These are phyloP conservation scores for Paraphoma chrysanthemicola DNA, from an alignment of 2,329 filamentous ascomycete genomes.

Conservation along the genomic window DNA sequence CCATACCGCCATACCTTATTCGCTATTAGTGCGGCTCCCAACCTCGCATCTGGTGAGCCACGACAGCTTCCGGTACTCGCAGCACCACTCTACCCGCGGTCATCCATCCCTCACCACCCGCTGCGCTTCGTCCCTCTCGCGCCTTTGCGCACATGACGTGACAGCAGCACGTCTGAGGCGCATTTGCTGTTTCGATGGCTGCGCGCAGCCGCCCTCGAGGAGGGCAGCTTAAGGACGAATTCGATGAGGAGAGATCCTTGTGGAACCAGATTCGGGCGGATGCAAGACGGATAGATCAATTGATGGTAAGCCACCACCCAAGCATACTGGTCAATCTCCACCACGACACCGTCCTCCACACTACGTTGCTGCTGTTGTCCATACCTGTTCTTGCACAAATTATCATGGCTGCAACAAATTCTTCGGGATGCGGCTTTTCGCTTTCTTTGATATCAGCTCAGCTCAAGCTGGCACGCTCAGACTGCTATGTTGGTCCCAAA, in stretches of 20 bases:
- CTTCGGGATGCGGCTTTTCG: no score
- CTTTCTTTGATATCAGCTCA: no score
- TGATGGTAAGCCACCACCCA: conserved; percentile 50
- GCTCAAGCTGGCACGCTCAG: no score
- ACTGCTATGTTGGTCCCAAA: no score
- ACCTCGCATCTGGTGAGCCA: not conserved
- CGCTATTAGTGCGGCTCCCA: conserved; percentile 22
- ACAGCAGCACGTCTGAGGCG: not conserved
- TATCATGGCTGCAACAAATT: no score
- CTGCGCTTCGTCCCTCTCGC: no score
- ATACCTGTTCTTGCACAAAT: no score
- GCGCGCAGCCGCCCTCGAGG: conserved; percentile 53
- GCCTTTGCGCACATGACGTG: not conserved
- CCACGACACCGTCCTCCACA: not conserved
- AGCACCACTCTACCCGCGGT: not conserved
- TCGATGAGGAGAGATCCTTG: conserved; percentile 58
- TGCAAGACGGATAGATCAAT: conserved; percentile 53
- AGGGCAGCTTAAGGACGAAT: conserved; percentile 56
- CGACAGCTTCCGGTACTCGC: not conserved
- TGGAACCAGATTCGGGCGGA: conserved; percentile 58
- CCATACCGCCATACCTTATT: conserved; percentile 23
- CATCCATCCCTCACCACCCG: not conserved
- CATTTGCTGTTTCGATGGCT: conserved; percentile 47
- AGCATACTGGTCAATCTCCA: not conserved
- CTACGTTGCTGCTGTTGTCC: no score